Base-by-base conservation (phyloP, 2,329 filamentous ascomycete genomes). In the Chaetoscypha palmicola region DNA sequence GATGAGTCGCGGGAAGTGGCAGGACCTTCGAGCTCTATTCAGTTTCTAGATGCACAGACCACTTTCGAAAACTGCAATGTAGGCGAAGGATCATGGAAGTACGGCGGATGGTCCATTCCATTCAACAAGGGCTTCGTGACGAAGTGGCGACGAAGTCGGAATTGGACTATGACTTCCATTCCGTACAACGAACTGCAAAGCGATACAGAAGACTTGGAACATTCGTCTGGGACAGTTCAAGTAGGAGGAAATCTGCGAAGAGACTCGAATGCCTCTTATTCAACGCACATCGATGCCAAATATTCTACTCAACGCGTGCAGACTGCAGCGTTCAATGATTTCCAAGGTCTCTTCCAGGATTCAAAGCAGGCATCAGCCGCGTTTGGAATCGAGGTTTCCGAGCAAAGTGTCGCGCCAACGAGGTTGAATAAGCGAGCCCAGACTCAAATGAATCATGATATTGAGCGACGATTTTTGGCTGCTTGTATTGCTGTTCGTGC, bases 401-500 rank as follows among this genome's bases (percentile, higher is more conserved):
- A 36, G 21, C 7, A 47, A 16, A 9, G 41, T n/a, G 36, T 38
- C 16, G 45, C 35, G 14, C 45, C 48, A 39, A 53, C 37, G 12
- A 51, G 51, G 5, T 48, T 55, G 14, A 43, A 48, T 8, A 41
- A 49, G 16, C 16, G 65, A 58, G 49, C 43, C 7, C 34, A 52
- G 55, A 58, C 54, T 53, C 46, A 28, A 58, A 47, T 51, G 16
- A 58, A 66, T 36, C 61, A 65, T 3, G 65, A 69, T 38, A 66
- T 68, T 54, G 68, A 71, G 45, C 65, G 64, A 26, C 67, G 72
- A 34, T 64, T 79, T 21, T 64, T 81, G 40, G 71, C 76, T 14
- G 73, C 76, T 2, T 76, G 81, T 45, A 65, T 82, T 39, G 71
- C 74, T 11, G 66, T 81, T 28, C 70, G 73, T 14, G 73, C 73